phyloP scores from a whole-genome alignment of 805 yeast species.

The Metschnikowia bowlesiae region DNA sequence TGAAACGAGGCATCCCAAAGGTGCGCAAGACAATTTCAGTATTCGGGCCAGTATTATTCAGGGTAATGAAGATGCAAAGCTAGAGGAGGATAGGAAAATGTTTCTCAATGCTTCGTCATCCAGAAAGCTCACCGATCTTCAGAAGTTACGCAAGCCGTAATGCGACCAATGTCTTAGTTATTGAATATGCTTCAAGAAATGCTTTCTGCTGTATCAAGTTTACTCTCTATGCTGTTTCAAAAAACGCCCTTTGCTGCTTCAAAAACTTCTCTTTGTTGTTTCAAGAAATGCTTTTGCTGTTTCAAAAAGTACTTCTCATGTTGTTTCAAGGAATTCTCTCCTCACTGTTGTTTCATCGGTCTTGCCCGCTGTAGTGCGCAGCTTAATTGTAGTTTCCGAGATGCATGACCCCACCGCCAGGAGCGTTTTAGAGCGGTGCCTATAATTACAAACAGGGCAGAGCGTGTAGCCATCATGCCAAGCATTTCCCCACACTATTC shows the following conservation, averaged over 20 bases:
- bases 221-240: too few species aligned
- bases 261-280: background rate
- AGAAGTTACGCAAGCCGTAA: conserved; percentile 26
- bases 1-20: conserved; percentile 1
- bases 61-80: conserved; percentile 8
- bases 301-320: too few species aligned
- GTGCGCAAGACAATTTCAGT: conserved; percentile 18
- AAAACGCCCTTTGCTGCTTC: too few species aligned
- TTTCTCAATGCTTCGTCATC: conserved; percentile 16
- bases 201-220: background rate
- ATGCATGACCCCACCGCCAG: too few species aligned
- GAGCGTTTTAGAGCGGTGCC: too few species aligned
- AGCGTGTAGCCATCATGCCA: too few species aligned
- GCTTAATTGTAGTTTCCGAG: too few species aligned
- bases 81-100: conserved; percentile 5
- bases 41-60: conserved; percentile 23
- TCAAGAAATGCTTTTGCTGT: background rate
- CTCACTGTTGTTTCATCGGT: too few species aligned
- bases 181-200: background rate
- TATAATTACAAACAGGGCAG: too few species aligned
- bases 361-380: too few species aligned
- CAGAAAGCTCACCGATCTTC: conserved; percentile 27
- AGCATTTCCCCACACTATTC: too few species aligned
- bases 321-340: too few species aligned
- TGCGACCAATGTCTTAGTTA: background rate